phyloP scores from a whole-genome alignment of 257 asterid species.

The Salvia rosmarinus region DNA sequence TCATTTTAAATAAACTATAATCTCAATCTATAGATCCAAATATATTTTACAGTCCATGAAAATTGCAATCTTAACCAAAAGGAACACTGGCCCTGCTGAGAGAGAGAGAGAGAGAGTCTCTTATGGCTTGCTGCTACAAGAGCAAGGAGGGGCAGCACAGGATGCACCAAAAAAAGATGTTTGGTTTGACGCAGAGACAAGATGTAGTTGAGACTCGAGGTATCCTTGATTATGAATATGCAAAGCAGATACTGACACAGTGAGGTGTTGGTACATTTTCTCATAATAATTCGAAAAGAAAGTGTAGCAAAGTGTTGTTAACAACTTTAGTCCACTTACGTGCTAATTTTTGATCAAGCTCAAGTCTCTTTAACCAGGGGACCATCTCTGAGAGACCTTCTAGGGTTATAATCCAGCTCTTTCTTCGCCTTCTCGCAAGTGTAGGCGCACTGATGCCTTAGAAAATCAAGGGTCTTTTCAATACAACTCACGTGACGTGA shows the following conservation, averaged over 20 bases:
- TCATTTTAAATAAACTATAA: too few relatives aligned
- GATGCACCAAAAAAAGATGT: background rate
- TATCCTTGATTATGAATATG: background rate
- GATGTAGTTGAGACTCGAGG: background rate
- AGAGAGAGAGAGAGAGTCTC: background rate
- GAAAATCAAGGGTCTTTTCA: conserved; percentile 65
- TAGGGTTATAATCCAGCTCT: conserved; percentile 78
- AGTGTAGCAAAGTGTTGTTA: background rate
- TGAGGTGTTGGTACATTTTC: background rate
- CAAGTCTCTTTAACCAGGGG: conserved; percentile 79
- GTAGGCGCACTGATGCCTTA: conserved; percentile 89
- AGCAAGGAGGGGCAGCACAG: too few relatives aligned
- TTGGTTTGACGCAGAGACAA: background rate
- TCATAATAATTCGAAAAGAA: background rate
- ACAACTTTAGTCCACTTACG: background rate
- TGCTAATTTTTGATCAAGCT: conserved; percentile 61
- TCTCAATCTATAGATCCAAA: too few relatives aligned
- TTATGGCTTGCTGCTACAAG: background rate
- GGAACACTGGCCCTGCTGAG: background rate
- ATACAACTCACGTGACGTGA: background rate
- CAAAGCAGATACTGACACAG: background rate
- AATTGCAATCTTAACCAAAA: background rate
- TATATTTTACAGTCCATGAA: too few relatives aligned
- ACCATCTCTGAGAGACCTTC: conserved; percentile 85
- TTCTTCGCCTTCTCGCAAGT: conserved; percentile 77